A percentile compares a stretch with the other conserved stretches of the same genome.
These are phyloP conservation scores for Rhynchosporium graminicola DNA, from an alignment of 2,329 filamentous ascomycete species.

Conservation along the genomic window DNA sequence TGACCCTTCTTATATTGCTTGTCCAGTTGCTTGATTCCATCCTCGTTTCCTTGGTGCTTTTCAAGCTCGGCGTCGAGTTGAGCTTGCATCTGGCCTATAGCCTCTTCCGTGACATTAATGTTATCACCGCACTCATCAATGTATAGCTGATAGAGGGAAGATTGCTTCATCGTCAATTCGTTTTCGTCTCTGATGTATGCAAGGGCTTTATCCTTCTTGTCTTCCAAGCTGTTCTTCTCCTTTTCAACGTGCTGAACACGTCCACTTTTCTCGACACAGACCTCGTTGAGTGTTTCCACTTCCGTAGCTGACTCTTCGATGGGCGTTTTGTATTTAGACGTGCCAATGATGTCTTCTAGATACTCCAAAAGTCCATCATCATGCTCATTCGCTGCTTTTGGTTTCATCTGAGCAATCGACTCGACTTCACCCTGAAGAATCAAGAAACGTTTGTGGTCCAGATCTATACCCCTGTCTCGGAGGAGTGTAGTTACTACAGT, in stretches of 20 bases:
- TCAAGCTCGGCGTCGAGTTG: constrained; percentile 85
- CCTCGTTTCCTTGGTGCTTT: constrained; percentile 87
- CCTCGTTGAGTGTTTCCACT: constrained; percentile 89
- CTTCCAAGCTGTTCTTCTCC: constrained; percentile 87
- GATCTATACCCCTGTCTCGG: constrained; percentile 84
- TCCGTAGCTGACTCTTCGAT: constrained; percentile 93
- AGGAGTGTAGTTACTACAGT: constrained; percentile 87
- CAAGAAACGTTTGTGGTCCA: constrained; percentile 97
- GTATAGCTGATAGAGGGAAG: constrained; percentile 89
- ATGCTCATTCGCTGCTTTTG: constrained; percentile 91
- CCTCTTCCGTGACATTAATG: constrained; percentile 82
- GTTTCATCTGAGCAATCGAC: constrained; percentile 98
- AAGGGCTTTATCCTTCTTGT: constrained; percentile 94
- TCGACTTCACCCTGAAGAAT: constrained; percentile 98
- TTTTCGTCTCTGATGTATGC: constrained; percentile 91
- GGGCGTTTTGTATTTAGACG: constrained; percentile 95
- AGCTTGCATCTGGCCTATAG: constrained; percentile 85
- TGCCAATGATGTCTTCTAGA: constrained; percentile 97
- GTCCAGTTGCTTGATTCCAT: constrained; percentile 86
- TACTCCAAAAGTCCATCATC: constrained; percentile 96
- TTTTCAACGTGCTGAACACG: constrained; percentile 98
- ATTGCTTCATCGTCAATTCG: constrained; percentile 85
- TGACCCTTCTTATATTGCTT: constrained; percentile 79
- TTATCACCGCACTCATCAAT: constrained; percentile 88
- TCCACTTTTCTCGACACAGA: constrained; percentile 91